Conservation (phyloP, 768 basidiomycete genomes). For the Suillus subluteus region DNA sequence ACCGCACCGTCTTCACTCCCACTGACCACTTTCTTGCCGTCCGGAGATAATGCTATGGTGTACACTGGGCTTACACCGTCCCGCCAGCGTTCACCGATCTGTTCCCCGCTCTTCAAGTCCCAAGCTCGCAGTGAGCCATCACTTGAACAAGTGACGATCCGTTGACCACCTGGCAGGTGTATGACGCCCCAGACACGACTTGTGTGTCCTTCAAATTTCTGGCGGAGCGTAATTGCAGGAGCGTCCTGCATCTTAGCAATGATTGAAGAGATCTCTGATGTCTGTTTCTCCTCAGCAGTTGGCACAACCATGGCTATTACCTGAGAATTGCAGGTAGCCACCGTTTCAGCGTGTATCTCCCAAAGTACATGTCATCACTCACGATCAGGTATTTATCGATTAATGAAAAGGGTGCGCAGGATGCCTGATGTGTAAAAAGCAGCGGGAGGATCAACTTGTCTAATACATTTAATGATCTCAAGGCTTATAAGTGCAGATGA, state of each 20-base stretch:
- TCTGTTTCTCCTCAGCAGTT: background rate
- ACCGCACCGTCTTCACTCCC: background rate
- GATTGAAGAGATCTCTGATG: background rate
- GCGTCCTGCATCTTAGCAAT: background rate
- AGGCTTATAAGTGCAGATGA: background rate
- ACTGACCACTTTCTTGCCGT: background rate
- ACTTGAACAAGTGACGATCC: background rate
- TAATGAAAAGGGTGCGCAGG: background rate
- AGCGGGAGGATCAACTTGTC: background rate
- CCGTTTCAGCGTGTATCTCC: background rate
- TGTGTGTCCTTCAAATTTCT: background rate
- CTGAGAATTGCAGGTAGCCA: background rate
- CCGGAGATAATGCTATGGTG: background rate
- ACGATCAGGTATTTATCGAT: background rate
- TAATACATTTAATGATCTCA: background rate
- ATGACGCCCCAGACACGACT: background rate
- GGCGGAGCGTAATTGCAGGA: background rate
- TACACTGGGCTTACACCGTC: background rate
- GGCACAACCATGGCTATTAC: background rate
- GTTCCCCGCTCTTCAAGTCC: background rate
- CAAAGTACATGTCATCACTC: background rate
- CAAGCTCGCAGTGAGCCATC: background rate
- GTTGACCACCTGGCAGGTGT: constrained; percentile 1
- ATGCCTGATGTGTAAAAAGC: background rate
- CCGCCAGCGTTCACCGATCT: background rate